Evolutionary conservation across 345 rosid genomes (phyloP).

Genomic region (Barbarea vulgaris): DNA sequence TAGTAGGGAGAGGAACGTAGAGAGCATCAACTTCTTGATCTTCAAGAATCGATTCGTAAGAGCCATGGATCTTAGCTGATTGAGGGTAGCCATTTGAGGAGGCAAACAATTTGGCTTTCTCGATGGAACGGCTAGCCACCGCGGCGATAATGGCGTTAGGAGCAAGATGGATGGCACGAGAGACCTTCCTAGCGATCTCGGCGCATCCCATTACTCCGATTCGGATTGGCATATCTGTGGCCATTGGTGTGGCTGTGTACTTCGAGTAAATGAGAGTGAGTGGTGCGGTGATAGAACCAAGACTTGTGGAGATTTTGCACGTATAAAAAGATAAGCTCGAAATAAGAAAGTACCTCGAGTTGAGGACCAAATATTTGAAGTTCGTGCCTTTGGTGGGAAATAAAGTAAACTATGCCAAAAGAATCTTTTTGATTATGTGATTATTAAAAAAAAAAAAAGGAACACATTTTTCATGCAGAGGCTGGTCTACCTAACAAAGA

Average conservation of each 20-base stretch:
- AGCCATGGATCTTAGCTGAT: slow-evolving; percentile 63
- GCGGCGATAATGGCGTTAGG: slow-evolving; percentile 71
- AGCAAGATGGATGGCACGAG: slow-evolving; percentile 69
- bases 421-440: too few relatives aligned
- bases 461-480: too few relatives aligned
- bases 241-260: slow-evolving; percentile 21
- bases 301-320: not conserved
- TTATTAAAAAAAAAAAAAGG: too few relatives aligned
- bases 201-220: slow-evolving; percentile 86
- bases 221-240: slow-evolving; percentile 43
- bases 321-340: too few relatives aligned
- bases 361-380: too few relatives aligned
- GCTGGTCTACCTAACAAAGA: too few relatives aligned
- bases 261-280: not conserved
- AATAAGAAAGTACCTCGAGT: too few relatives aligned
- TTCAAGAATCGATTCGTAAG: slow-evolving; percentile 75
- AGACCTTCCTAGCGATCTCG: slow-evolving; percentile 73
- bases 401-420: too few relatives aligned
- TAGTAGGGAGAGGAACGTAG: slow-evolving; percentile 75
- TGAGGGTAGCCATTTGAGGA: slow-evolving; percentile 63
- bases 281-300: not conserved
- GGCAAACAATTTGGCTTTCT: slow-evolving; percentile 68
- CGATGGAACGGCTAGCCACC: slow-evolving; percentile 71
- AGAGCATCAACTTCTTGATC: slow-evolving; percentile 79
- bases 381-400: too few relatives aligned